These are phyloP conservation scores for Stachybotrys chlorohalonatus DNA, from an alignment of 2,329 filamentous ascomycete genomes.

Conservation along the genomic window DNA sequence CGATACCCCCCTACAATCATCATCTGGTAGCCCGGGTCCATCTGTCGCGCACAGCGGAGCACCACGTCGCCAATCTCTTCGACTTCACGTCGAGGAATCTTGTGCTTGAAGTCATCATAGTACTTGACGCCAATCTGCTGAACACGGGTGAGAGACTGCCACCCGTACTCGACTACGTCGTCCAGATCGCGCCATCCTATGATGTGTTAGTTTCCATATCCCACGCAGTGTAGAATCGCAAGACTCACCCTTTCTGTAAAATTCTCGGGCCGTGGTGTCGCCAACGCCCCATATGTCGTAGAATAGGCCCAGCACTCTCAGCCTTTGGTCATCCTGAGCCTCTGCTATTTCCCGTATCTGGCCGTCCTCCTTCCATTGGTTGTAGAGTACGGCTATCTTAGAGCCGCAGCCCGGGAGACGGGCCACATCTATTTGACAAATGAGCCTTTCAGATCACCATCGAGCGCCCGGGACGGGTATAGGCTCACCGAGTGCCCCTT, in stretches of 20 bases:
- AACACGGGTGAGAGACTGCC: constrained; percentile 63
- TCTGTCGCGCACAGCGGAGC: constrained; percentile 53
- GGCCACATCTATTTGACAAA: constrained; percentile 29
- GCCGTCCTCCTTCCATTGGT: constrained; percentile 59
- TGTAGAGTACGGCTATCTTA: constrained; percentile 70
- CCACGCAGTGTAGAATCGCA: no score
- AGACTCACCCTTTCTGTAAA: constrained; percentile 55
- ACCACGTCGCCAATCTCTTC: constrained; percentile 58
- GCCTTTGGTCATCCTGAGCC: constrained; percentile 53
- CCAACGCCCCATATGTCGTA: constrained; percentile 91
- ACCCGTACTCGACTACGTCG: constrained; percentile 76
- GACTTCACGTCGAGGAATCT: constrained; percentile 66
- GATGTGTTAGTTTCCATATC: not conserved
- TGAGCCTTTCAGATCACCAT: constrained; percentile 1
- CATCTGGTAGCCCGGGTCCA: constrained; percentile 48
- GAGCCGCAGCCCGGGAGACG: constrained; percentile 69
- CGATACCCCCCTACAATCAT: constrained; percentile 72
- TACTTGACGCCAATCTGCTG: constrained; percentile 94
- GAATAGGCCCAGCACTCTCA: constrained; percentile 60
- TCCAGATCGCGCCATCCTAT: constrained; percentile 72
- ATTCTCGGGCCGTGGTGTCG: constrained; percentile 68
- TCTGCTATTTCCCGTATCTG: constrained; percentile 54
- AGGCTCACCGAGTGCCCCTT: constrained; percentile 30
- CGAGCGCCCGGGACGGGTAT: constrained; percentile 2
- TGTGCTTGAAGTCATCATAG: constrained; percentile 72